phyloP scores from a whole-genome alignment of 306 rosid genomes.

The Mimosa bimucronata region DNA sequence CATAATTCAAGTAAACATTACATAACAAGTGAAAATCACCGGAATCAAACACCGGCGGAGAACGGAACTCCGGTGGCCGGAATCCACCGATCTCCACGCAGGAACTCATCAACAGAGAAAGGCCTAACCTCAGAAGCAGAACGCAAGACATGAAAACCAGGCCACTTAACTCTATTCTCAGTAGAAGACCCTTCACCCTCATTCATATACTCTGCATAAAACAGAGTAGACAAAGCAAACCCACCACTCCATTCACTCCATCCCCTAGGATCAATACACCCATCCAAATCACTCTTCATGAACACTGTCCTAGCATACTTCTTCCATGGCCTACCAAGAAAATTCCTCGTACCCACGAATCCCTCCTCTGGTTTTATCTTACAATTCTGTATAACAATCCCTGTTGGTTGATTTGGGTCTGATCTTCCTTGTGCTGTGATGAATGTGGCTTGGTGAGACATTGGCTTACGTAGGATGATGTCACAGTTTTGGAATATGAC shows the following conservation, averaged over 20 bases:
- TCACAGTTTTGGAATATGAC: conserved; percentile 64
- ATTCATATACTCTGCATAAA: conserved; percentile 71
- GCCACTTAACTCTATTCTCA: conserved; percentile 61
- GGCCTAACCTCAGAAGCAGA: conserved; percentile 44
- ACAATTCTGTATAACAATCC: conserved; percentile 48
- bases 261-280: conserved; percentile 56
- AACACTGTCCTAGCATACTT: conserved; percentile 66
- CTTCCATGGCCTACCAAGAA: conserved; percentile 78
- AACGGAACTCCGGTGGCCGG: conserved; percentile 64
- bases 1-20: not conserved
- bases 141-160: conserved; percentile 64
- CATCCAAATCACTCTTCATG: conserved; percentile 58
- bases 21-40: not conserved
- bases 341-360: conserved; percentile 23
- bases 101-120: conserved; percentile 47
- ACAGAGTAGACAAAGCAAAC: conserved; percentile 58
- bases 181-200: conserved; percentile 56
- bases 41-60: conserved; percentile 35
- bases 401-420: conserved; percentile 43
- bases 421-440: conserved; percentile 70
- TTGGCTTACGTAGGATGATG: conserved; percentile 59
- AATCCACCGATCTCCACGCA: conserved; percentile 64
- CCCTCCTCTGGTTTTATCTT: conserved; percentile 40
- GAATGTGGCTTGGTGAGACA: conserved; percentile 55
- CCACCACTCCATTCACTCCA: conserved; percentile 64